These are phyloP conservation scores for Arthrobotrys iridis DNA, from an alignment of 2,329 filamentous ascomycete species.

Conservation along the genomic window DNA sequence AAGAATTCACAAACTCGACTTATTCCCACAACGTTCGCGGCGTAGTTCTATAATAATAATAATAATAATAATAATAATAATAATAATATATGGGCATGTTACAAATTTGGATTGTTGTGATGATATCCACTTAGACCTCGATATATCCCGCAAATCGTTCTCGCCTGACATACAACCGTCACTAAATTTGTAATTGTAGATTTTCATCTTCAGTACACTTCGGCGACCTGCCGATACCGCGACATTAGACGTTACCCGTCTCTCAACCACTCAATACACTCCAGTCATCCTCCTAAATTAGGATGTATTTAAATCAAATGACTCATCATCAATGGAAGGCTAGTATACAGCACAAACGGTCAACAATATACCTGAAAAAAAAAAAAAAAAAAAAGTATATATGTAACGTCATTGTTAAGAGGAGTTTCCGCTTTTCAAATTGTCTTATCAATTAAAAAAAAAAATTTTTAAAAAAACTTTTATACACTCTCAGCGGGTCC, in stretches of 20 bases:
- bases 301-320: background rate
- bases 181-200: background rate
- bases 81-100: no score
- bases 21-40: no score
- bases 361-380: background rate
- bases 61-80: no score
- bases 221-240: background rate
- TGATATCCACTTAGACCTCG: no score
- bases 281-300: no score
- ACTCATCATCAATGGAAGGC: background rate
- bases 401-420: background rate
- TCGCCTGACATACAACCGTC: no score
- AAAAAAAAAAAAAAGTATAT: background rate
- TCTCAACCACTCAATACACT: no score
- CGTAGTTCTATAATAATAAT: no score
- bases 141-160: no score
- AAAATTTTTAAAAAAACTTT: slow-evolving; percentile 1
- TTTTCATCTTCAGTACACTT: background rate
- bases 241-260: no score
- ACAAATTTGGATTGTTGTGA: no score
- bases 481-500: slow-evolving; percentile 52
- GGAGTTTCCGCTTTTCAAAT: background rate
- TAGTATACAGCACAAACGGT: slow-evolving; percentile 16
- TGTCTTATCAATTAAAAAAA: no score
- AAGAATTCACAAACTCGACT: background rate